Evolutionary conservation across 345 rosid species (phyloP).

Genomic region (Euclidium syriacum): DNA sequence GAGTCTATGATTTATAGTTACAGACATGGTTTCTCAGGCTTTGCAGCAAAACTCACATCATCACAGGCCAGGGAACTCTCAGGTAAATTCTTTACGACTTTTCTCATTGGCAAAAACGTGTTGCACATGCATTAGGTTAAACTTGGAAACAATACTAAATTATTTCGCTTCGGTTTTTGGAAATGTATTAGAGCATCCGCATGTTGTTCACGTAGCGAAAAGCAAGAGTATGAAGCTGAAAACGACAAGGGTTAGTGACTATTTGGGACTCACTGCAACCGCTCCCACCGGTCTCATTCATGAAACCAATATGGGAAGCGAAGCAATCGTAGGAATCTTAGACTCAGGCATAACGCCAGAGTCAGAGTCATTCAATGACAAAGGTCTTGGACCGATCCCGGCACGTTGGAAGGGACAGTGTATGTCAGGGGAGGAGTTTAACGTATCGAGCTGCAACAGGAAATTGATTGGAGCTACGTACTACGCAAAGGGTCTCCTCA

Average conservation of each 20-base stretch:
- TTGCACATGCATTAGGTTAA: slow-evolving; percentile 5
- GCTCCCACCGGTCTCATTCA: slow-evolving; percentile 38
- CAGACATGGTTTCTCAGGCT: slow-evolving; percentile 72
- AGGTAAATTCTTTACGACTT: slow-evolving; percentile 26
- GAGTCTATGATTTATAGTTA: slow-evolving; percentile 62
- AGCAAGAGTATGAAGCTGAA: slow-evolving; percentile 48
- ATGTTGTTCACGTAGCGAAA: slow-evolving; percentile 50
- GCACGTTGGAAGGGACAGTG: slow-evolving; percentile 50
- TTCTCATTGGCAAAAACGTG: not conserved
- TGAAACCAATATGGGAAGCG: slow-evolving; percentile 59
- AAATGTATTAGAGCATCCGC: slow-evolving; percentile 38
- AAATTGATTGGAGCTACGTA: slow-evolving; percentile 48
- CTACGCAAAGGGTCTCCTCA: slow-evolving; percentile 32
- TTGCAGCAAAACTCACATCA: slow-evolving; percentile 63
- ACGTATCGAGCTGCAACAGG: slow-evolving; percentile 36
- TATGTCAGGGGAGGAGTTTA: slow-evolving; percentile 34
- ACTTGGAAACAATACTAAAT: not conserved
- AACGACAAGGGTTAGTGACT: slow-evolving; percentile 66
- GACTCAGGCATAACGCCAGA: slow-evolving; percentile 58
- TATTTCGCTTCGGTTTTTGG: not conserved
- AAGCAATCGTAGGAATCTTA: slow-evolving; percentile 52
- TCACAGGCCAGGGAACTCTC: slow-evolving; percentile 50
- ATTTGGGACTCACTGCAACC: slow-evolving; percentile 47
- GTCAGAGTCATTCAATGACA: slow-evolving; percentile 38
- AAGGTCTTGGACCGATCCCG: slow-evolving; percentile 44